Conservation (phyloP, 345 rosid species). For the Boechera divaricarpa region DNA sequence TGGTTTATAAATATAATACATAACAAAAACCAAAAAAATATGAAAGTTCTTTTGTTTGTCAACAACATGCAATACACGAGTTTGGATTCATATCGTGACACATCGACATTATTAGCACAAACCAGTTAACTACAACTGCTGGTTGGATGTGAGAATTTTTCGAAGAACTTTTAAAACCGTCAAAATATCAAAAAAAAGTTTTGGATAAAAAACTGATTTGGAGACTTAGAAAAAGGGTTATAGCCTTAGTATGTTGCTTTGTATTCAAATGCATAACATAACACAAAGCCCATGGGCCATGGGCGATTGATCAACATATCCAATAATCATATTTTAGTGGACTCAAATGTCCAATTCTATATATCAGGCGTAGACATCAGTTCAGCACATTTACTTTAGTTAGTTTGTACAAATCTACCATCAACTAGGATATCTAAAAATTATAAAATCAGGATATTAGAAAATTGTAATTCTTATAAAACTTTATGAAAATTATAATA, state of each 20-base stretch:
- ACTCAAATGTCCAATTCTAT: not conserved
- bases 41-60: not conserved
- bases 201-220: not conserved
- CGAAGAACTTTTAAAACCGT: not conserved
- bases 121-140: not conserved
- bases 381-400: not conserved
- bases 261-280: constrained; percentile 11
- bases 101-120: not conserved
- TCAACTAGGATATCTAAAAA: too few relatives aligned
- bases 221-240: not conserved
- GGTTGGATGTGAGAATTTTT: not conserved
- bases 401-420: not conserved
- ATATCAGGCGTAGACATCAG: not conserved
- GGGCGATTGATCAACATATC: constrained; percentile 6
- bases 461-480: too few relatives aligned
- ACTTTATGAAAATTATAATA: too few relatives aligned
- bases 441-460: too few relatives aligned
- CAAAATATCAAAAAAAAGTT: not conserved
- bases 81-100: not conserved
- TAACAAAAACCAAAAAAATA: not conserved
- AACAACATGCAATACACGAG: not conserved
- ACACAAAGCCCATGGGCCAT: not conserved
- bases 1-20: not conserved
- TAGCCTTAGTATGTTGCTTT: not conserved
- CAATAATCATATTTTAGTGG: not conserved